Conservation (phyloP, 768 basidiomycete genomes). For the Daedaleopsis sinensis region DNA sequence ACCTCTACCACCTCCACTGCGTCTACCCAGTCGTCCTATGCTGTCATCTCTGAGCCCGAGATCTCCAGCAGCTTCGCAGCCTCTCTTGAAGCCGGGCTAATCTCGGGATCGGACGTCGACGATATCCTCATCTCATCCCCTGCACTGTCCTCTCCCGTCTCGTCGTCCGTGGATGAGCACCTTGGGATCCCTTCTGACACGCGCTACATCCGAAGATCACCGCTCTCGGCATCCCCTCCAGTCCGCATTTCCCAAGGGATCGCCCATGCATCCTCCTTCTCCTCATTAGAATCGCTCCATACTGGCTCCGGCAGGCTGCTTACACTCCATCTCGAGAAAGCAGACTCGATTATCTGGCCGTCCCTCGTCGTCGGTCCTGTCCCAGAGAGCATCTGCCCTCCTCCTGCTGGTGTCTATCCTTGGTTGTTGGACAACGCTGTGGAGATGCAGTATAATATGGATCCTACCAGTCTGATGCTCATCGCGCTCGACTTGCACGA, state of each 20-base stretch:
- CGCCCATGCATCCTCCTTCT: slow-evolving; percentile 72
- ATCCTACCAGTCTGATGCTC: slow-evolving; percentile 78
- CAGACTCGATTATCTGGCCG: slow-evolving; percentile 81
- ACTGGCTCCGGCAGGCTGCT: slow-evolving; percentile 63
- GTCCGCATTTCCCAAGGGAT: slow-evolving; percentile 26
- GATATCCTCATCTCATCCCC: slow-evolving; percentile 59
- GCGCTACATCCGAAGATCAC: slow-evolving; percentile 13
- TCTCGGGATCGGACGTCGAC: slow-evolving; percentile 63
- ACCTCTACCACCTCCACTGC: slow-evolving; percentile 74
- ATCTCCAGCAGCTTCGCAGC: slow-evolving; percentile 86
- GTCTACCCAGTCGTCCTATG: slow-evolving; percentile 81
- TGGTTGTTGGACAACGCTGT: slow-evolving; percentile 43
- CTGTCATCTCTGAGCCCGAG: slow-evolving; percentile 81
- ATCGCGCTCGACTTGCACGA: slow-evolving; percentile 73
- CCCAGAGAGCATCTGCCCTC: slow-evolving; percentile 57
- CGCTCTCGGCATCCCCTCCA: slow-evolving; percentile 18
- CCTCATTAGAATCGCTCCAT: slow-evolving; percentile 75
- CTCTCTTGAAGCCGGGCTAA: slow-evolving; percentile 73
- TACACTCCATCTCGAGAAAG: slow-evolving; percentile 82
- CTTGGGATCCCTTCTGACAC: slow-evolving; percentile 19
- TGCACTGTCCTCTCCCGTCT: slow-evolving; percentile 61
- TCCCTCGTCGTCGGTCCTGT: slow-evolving; percentile 78
- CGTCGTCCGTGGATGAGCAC: slow-evolving; percentile 54
- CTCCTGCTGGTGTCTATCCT: slow-evolving; percentile 50
- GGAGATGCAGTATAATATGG: slow-evolving; percentile 81